Base-by-base conservation (phyloP, 1,284 basidiomycete genomes). In the Gymnopus androsaceus region DNA sequence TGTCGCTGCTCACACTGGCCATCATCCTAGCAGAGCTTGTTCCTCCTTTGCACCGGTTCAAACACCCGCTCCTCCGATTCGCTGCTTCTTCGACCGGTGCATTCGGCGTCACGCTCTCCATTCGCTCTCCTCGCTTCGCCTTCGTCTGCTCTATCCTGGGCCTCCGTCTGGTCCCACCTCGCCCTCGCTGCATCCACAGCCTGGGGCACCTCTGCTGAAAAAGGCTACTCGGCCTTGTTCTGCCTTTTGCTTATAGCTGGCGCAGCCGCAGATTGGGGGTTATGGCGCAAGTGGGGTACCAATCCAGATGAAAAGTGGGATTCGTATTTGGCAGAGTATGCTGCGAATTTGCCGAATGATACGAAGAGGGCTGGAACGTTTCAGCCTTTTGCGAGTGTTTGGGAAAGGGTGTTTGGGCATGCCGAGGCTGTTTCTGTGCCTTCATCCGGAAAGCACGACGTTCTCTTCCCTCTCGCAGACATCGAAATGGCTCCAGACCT, bases 271-370 rank as follows among this genome's bases (percentile, higher is more conserved):
- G 85, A 89, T 63, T 87, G 80, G 80, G 71, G 76, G n/a, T 66
- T 88, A 45, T 73, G 71, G 31, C 67, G 69, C 45, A 76, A 74
- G 67, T 73, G 85, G 31, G 87, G 85, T 15, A 84, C 85, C 63
- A 82, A 83, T 67, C 86, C 85, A 27, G 86, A 88, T 61, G 78
- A 88, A 84, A 84, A 84, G 74, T 89, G 86, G 86, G 84, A 88
- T 62, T 72, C 70, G 15, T 87, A 85, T 59, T 79, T 89, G 15
- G 77, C 83, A 3, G 76, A 80, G 30, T 88, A 86, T 59, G 71
- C 80, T 4, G 65, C 78, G 7, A 77, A 76, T 51, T 75, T 86
- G 38, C 77, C 72, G 14, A 75, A 72, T 63, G 67, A 64, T n/a
- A 60, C 68, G 7, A 69, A 73, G 58, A 73, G 73, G 51, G 75